phyloP scores from a whole-genome alignment of 1,284 basidiomycete genomes.

The Somion occarium region DNA sequence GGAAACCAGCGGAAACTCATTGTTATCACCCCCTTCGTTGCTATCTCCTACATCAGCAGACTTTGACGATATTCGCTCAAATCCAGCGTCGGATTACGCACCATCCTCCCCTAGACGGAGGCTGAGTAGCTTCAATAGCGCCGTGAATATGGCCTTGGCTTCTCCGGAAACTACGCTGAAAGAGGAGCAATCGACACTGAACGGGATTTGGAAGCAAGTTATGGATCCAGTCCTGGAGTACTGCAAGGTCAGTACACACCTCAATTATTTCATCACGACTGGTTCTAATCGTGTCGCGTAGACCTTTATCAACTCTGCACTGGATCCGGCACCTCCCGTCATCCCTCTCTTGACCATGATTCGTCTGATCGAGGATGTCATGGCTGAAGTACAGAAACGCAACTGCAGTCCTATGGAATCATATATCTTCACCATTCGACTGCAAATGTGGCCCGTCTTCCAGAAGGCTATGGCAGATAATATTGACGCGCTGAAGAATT shows the following conservation, averaged over 20 bases:
- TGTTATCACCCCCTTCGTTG: conserved; percentile 36
- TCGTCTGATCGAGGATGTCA: conserved; percentile 76
- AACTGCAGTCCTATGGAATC: conserved; percentile 74
- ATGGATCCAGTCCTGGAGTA: conserved; percentile 88
- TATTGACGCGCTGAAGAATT: conserved; percentile 73
- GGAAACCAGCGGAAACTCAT: conserved; percentile 28
- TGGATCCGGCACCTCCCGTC: conserved; percentile 69
- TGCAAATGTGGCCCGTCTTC: conserved; percentile 89
- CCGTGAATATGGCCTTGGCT: conserved; percentile 14
- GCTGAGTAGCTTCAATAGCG: conserved; percentile 24
- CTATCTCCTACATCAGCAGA: conserved; percentile 24
- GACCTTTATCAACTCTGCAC: conserved; percentile 61
- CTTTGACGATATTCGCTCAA: conserved; percentile 27
- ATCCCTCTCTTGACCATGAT: conserved; percentile 84
- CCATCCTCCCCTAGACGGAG: conserved; percentile 21
- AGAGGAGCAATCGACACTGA: conserved; percentile 52
- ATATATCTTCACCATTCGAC: conserved; percentile 73
- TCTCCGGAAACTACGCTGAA: conserved; percentile 29
- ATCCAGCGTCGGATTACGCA: conserved; percentile 22
- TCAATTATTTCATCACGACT: conserved; percentile 41
- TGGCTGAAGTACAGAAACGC: conserved; percentile 69
- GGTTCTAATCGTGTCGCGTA: conserved; percentile 27
- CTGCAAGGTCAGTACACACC: conserved; percentile 36
- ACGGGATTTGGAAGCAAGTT: conserved; percentile 83
- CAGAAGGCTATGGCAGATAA: conserved; percentile 86